Conservation (phyloP, 2,329 filamentous ascomycete species). For the Fusarium vanettenii region DNA sequence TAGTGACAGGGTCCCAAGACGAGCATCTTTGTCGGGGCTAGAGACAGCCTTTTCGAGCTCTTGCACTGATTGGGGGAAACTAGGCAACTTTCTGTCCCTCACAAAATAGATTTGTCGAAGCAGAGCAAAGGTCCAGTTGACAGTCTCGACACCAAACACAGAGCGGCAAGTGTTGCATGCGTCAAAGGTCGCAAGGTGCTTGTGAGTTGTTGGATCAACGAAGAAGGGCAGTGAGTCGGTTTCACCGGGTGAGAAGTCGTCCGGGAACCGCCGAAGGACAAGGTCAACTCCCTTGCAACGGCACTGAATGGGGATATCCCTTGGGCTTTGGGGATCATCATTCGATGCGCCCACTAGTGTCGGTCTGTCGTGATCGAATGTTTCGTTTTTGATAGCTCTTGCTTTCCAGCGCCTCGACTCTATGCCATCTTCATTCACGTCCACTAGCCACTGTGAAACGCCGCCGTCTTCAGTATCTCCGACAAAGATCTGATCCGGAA, state of each 20-base stretch:
- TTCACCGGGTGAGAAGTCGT: constrained; percentile 24
- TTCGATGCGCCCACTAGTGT: constrained; percentile 7
- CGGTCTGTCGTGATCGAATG: constrained; percentile 49
- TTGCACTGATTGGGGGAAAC: constrained; percentile 23
- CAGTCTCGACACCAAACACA: constrained; percentile 55
- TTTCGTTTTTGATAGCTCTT: constrained; percentile 32
- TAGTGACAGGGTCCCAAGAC: constrained; percentile 56
- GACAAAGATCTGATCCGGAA: constrained; percentile 56
- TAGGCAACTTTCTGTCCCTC: background rate
- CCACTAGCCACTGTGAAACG: constrained; percentile 57
- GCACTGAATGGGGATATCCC: constrained; percentile 54
- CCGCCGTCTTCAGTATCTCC: constrained; percentile 66
- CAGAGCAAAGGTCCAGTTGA: constrained; percentile 58
- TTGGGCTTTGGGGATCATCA: constrained; percentile 17
- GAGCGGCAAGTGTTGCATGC: constrained; percentile 61
- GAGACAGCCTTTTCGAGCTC: constrained; percentile 51
- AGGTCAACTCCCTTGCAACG: constrained; percentile 60
- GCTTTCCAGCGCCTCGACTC: constrained; percentile 44
- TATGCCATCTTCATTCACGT: constrained; percentile 46
- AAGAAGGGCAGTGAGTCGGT: constrained; percentile 53
- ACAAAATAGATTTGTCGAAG: constrained; percentile 53
- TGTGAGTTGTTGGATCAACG: constrained; percentile 56
- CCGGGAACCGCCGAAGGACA: constrained; percentile 49
- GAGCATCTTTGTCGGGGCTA: constrained; percentile 44
- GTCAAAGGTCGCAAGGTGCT: constrained; percentile 54